phyloP scores from a whole-genome alignment of 768 basidiomycete genomes.

The Mycena maculata region DNA sequence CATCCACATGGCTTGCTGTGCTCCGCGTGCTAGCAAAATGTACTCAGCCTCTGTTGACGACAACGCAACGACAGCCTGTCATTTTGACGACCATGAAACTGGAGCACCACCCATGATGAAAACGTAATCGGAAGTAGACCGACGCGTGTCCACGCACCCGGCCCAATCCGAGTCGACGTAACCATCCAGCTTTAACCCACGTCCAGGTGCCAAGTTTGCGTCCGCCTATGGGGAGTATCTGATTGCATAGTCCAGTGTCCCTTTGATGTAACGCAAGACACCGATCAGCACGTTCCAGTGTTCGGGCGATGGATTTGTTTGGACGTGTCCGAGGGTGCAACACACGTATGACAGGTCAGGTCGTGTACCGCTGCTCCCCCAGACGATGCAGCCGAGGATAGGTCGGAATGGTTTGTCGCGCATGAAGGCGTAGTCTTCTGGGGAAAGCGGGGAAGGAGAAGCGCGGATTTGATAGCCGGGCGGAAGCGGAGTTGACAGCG shows the following conservation, averaged over 20 bases:
- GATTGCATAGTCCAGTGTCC: too few relatives aligned
- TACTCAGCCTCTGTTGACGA: too few relatives aligned
- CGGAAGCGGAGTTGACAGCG: constrained; percentile 9
- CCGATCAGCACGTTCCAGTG: constrained; percentile 45
- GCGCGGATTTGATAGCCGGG: too few relatives aligned
- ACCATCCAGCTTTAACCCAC: constrained; percentile 32
- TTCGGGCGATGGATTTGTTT: constrained; percentile 28
- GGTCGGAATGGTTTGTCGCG: constrained; percentile 22
- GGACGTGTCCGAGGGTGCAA: constrained; percentile 19
- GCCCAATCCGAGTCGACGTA: constrained; percentile 49
- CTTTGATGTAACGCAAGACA: constrained; percentile 30
- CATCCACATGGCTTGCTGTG: too few relatives aligned
- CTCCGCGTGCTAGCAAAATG: too few relatives aligned
- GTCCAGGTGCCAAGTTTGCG: not conserved
- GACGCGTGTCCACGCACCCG: constrained; percentile 36
- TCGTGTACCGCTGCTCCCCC: constrained; percentile 13
- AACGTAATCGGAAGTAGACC: constrained; percentile 33
- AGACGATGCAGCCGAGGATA: constrained; percentile 32
- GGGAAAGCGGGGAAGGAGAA: too few relatives aligned
- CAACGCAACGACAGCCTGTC: too few relatives aligned
- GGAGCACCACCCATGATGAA: too few relatives aligned
- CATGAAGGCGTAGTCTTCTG: too few relatives aligned
- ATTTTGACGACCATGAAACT: constrained; percentile 44
- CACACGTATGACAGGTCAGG: constrained; percentile 27
- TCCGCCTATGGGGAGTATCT: constrained; percentile 28